These are phyloP conservation scores for Babesia caballi DNA, from an alignment of 169 alveolate genomes.

Conservation along the genomic window DNA sequence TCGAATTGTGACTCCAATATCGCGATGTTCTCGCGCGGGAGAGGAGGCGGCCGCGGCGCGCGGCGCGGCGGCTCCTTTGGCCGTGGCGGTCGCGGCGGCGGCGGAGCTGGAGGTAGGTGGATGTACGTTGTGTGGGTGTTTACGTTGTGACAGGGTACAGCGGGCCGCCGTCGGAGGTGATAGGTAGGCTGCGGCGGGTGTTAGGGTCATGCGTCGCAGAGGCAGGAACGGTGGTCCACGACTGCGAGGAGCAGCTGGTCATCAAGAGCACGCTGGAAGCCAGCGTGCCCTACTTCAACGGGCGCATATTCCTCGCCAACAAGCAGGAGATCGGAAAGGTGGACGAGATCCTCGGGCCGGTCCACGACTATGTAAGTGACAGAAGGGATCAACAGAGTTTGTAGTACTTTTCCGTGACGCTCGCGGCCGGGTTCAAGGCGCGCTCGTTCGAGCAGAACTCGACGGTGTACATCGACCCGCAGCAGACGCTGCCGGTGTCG, in stretches of 20 bases:
- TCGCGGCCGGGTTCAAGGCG: slow-evolving; percentile 84
- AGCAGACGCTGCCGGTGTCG: slow-evolving; percentile 83
- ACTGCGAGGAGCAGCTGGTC: slow-evolving; percentile 89
- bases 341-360: slow-evolving; percentile 94
- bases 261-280: slow-evolving; percentile 81
- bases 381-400: background rate
- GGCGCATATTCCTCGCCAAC: slow-evolving; percentile 90
- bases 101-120: background rate
- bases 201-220: slow-evolving; percentile 1
- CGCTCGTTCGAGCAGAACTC: slow-evolving; percentile 79
- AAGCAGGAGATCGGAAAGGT: slow-evolving; percentile 93
- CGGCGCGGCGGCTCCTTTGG: slow-evolving; percentile 23
- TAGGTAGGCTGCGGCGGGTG: slow-evolving; percentile 19
- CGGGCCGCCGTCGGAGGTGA: slow-evolving; percentile 52
- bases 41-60: slow-evolving; percentile 33
- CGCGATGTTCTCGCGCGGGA: slow-evolving; percentile 33
- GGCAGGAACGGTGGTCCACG: slow-evolving; percentile 87
- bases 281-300: slow-evolving; percentile 92
- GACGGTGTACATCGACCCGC: slow-evolving; percentile 75
- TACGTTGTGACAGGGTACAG: background rate
- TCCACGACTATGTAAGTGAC: slow-evolving; percentile 82
- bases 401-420: slow-evolving; percentile 81
- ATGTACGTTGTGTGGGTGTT: too few relatives aligned
- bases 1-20: background rate
- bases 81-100: slow-evolving; percentile 30